Conservation (phyloP, 1,284 basidiomycete species). For the Cryptococcus neoformans region DNA sequence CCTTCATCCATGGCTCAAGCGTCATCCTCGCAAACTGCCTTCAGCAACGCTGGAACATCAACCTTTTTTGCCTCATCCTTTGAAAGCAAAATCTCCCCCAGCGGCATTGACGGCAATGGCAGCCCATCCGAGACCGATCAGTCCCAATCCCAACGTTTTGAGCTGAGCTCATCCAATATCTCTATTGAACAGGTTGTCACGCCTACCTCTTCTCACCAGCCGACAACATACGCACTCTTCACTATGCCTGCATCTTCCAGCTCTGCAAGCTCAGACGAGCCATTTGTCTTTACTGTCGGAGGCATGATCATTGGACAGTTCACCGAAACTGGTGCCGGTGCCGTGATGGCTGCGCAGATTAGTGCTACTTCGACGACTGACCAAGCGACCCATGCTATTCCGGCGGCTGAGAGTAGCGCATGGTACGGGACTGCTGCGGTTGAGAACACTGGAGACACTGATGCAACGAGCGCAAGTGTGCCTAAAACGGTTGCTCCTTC, state of each 20-base stretch:
- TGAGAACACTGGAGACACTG: background rate
- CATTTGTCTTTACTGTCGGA: slow-evolving; percentile 5
- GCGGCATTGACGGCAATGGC: background rate
- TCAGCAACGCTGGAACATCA: too few species aligned
- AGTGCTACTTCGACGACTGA: background rate
- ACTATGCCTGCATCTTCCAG: background rate
- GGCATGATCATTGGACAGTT: slow-evolving; percentile 14
- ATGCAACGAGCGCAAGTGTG: background rate
- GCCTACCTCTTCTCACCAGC: background rate
- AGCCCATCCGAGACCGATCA: background rate
- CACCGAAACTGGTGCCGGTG: background rate
- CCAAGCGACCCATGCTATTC: background rate
- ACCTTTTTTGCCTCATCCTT: background rate
- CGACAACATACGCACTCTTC: background rate
- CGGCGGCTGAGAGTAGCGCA: too few species aligned
- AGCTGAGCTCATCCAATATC: background rate
- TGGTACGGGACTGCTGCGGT: background rate
- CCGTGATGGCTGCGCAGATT: background rate
- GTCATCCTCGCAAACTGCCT: too few species aligned
- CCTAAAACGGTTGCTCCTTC: background rate
- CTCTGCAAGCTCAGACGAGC: background rate
- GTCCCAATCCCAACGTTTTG: background rate
- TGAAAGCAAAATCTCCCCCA: background rate
- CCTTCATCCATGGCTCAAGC: too few species aligned
- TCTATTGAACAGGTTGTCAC: background rate